phyloP scores from a whole-genome alignment of 176 grass and related monocot species.

The Secale cereale region DNA sequence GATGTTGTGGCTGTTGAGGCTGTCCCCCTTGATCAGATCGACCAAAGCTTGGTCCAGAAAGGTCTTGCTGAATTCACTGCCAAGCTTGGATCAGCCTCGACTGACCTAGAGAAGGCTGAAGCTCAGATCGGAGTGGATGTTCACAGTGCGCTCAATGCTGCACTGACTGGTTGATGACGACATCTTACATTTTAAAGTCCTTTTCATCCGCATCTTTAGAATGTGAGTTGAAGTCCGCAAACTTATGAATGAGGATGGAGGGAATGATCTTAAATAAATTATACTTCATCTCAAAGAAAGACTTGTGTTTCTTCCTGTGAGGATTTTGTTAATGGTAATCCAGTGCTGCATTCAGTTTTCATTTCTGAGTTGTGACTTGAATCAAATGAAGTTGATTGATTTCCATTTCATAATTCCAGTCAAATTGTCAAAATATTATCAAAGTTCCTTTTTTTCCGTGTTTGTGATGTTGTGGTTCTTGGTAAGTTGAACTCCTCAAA shows the following conservation, averaged over 20 bases:
- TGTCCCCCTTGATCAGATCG: slow-evolving; percentile 73
- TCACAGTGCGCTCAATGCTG: slow-evolving; percentile 95
- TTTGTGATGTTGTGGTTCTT: neutral
- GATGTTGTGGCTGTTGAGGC: slow-evolving; percentile 95
- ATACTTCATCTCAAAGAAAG: slow-evolving; percentile 41
- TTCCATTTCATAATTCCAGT: neutral
- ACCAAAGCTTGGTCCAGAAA: slow-evolving; percentile 70
- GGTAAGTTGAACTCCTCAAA: neutral
- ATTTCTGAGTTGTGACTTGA: neutral
- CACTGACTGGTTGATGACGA: slow-evolving; percentile 56
- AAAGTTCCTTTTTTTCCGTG: neutral
- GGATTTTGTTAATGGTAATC: slow-evolving; percentile 60
- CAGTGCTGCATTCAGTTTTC: neutral
- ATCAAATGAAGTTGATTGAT: slow-evolving; percentile 9
- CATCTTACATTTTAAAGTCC: slow-evolving; percentile 11
- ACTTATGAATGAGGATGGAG: slow-evolving; percentile 45
- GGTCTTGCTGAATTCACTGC: slow-evolving; percentile 86
- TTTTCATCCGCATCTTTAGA: slow-evolving; percentile 57
- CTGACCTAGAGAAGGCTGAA: slow-evolving; percentile 92
- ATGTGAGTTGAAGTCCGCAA: slow-evolving; percentile 37
- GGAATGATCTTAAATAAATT: slow-evolving; percentile 79
- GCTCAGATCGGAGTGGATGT: slow-evolving; percentile 95
- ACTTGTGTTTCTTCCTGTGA: slow-evolving; percentile 27
- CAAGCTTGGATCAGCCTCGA: slow-evolving; percentile 81
- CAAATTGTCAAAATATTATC: neutral